Evolutionary conservation across 2,329 filamentous ascomycete species (phyloP).

Genomic region (Macrophomina phaseolina): DNA sequence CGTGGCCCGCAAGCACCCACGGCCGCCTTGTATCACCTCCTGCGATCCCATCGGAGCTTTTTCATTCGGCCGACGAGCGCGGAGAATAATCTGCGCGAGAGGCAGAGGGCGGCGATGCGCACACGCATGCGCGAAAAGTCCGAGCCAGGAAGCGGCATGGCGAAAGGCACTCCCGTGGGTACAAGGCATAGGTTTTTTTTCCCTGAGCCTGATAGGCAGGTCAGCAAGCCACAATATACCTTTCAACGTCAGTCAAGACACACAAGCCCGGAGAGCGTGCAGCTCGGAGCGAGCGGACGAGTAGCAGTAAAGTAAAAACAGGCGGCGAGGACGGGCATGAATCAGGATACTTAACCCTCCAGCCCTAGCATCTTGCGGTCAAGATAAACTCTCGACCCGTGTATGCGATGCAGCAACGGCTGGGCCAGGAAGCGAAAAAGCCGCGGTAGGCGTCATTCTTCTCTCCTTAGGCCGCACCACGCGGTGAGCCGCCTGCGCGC

Average conservation of each 20-base stretch:
- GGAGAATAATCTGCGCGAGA: not conserved
- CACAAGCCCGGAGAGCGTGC: not conserved
- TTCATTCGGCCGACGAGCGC: constrained; percentile 2
- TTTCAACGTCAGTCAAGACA: not conserved
- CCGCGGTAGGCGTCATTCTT: not conserved
- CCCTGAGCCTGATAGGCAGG: not conserved
- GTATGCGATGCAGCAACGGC: not conserved
- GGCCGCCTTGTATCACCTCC: not conserved
- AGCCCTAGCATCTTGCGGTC: constrained; percentile 14
- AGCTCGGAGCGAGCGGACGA: not conserved
- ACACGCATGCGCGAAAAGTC: not conserved
- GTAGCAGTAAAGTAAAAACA: not conserved
- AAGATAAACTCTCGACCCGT: constrained; percentile 8
- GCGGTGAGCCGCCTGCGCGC: too few relatives aligned
- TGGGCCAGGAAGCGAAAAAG: not conserved
- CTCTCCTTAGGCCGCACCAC: too few relatives aligned
- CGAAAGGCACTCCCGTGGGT: not conserved
- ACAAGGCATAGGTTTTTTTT: not conserved
- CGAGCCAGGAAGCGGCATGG: not conserved
- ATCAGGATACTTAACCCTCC: not conserved
- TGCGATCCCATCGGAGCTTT: constrained; percentile 3
- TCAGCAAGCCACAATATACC: constrained; percentile 17
- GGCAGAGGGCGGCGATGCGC: not conserved
- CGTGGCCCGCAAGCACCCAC: not conserved
- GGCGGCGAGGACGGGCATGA: not conserved